Evolutionary conservation across 73 alveolate species (phyloP), one percentile per base, ranked within the genome.

Genomic region (Paramecium primaurelia): DNA sequence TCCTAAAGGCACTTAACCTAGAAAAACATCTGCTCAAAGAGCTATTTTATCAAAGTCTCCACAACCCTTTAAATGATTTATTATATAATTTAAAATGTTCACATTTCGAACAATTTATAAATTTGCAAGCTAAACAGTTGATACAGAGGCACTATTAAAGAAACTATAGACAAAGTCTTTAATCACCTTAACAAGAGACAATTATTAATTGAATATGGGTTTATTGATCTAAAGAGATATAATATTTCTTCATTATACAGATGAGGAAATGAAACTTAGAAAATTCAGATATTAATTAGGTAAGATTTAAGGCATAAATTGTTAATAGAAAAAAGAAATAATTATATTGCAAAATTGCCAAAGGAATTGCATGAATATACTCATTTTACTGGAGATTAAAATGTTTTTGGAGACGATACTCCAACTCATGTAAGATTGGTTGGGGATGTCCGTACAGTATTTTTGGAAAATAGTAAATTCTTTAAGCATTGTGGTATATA

Each of bases 281-380:
- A 80, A 80, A 49, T 25, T 18, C 8, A 22, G 91, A 80, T 80
- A 80, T 18, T 26, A 45, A 45, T 80, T 80, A 80, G 75, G 91
- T 80, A 80, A 40, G 34, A 12, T 44, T 45, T 44, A 3, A 12
- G 6, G 47, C 11, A 14, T 75, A 37, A 75, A n/a, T 4, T 75
- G 42, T 64, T 20, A 20, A 80, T 45, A 80, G 91, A 47, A 20
- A 80, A 47, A 80, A 42, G 58, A 36, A 22, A 80, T 9, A 80
- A 80, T 80, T 80, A 38, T 22, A 45, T 80, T 10, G 1, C 77
- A 1, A 80, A 49, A 80, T 80, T 80, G 16, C 91, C 71, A n/a
- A 80, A 80, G 49, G 91, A 80, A 42, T 40, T 80, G 91, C 58
- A 80, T 80, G 91, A 80, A 26, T 80, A 32, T 49, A 42, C 44